Conservation (phyloP, 768 basidiomycete species). For the Strobilomyces dryophilus region DNA sequence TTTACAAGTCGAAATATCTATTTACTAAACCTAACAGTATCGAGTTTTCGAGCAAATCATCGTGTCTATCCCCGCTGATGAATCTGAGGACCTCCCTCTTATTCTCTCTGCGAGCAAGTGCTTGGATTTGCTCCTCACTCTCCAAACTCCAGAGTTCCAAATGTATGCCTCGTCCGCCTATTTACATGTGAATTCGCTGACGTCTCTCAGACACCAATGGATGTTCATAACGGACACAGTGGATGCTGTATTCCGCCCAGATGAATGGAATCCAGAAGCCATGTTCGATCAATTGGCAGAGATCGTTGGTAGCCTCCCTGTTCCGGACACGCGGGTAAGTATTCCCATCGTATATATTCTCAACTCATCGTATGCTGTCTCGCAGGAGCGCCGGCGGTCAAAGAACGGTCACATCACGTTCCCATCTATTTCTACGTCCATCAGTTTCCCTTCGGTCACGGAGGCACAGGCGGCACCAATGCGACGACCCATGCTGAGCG, state of each 20-base stretch:
- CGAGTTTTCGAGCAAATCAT: slow-evolving; percentile 86
- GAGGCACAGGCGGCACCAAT: slow-evolving; percentile 49
- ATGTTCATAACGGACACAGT: slow-evolving; percentile 97
- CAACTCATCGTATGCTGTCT: not conserved
- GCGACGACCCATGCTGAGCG: slow-evolving; percentile 70
- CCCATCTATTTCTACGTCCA: slow-evolving; percentile 17
- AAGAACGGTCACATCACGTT: slow-evolving; percentile 21
- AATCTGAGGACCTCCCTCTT: slow-evolving; percentile 79
- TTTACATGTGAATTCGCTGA: slow-evolving; percentile 2
- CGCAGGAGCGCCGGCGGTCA: slow-evolving; percentile 26
- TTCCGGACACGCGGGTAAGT: slow-evolving; percentile 32
- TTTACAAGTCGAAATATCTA: no score
- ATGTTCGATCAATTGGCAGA: slow-evolving; percentile 91
- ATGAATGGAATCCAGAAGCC: slow-evolving; percentile 78
- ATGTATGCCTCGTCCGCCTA: slow-evolving; percentile 49
- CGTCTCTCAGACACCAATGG: slow-evolving; percentile 79
- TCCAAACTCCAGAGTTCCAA: slow-evolving; percentile 98
- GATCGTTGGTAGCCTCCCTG: slow-evolving; percentile 66
- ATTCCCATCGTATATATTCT: not conserved
- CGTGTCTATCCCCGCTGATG: slow-evolving; percentile 66
- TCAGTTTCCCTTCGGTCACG: slow-evolving; percentile 26
- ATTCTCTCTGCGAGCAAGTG: slow-evolving; percentile 91
- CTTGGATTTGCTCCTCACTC: slow-evolving; percentile 83
- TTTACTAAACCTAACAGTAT: slow-evolving; percentile 47
- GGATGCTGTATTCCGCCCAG: slow-evolving; percentile 87